These are phyloP conservation scores for Candida loeiensis DNA, from an alignment of 805 yeast species.

Conservation along the genomic window DNA sequence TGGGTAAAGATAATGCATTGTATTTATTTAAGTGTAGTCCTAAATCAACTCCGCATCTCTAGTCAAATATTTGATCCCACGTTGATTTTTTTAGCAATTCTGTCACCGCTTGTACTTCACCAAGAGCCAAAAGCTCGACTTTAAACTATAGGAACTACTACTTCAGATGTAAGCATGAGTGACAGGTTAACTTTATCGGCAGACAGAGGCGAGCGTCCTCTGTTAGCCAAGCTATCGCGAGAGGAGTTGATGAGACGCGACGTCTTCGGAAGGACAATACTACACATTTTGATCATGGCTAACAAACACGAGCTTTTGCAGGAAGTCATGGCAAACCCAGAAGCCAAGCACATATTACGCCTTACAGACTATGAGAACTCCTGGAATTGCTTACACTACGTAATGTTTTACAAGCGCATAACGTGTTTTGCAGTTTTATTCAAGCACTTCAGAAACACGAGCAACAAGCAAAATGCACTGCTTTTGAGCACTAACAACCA, in stretches of 20 bases:
- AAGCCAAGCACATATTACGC: conserved; percentile 38
- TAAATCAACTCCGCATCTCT: too few species aligned
- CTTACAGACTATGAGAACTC: conserved; percentile 68
- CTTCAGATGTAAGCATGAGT: background rate
- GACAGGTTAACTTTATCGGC: background rate
- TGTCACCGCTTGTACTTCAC: background rate
- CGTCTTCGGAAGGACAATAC: conserved; percentile 62
- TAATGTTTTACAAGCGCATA: conserved; percentile 56
- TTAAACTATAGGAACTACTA: background rate
- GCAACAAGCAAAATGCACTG: conserved; percentile 15
- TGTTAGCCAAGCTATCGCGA: conserved; percentile 22
- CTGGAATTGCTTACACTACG: conserved; percentile 77
- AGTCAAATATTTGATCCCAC: conserved; percentile 2
- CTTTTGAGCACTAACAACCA: conserved; percentile 18
- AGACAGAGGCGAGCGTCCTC: background rate
- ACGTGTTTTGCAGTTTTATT: conserved; percentile 45
- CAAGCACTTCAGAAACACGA: conserved; percentile 20
- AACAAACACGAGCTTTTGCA: conserved; percentile 47
- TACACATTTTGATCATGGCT: conserved; percentile 53
- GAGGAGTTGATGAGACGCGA: conserved; percentile 51
- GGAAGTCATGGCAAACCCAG: conserved; percentile 45
- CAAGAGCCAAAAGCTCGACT: background rate
- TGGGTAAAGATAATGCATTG: too few species aligned
- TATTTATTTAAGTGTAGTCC: too few species aligned
- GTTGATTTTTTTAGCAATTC: conserved; percentile 1